Evolutionary conservation across 768 basidiomycete species (phyloP).

Genomic region (Suillus occidentalis): DNA sequence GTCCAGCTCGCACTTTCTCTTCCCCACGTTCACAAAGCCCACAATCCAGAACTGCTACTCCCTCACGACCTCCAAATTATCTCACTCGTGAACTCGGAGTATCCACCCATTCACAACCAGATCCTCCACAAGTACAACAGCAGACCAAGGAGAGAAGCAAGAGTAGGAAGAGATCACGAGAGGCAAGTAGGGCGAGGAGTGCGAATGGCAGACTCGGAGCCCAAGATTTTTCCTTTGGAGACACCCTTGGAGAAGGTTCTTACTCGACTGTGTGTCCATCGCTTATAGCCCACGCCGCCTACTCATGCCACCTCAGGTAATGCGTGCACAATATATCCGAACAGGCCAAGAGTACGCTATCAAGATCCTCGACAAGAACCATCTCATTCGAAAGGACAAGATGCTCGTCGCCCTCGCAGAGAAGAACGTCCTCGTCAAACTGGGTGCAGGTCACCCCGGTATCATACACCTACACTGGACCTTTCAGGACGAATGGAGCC

Average conservation of each 20-base stretch:
- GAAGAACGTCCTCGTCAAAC: slow-evolving; percentile 69
- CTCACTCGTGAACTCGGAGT: slow-evolving; percentile 57
- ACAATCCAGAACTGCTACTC: slow-evolving; percentile 36
- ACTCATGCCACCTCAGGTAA: slow-evolving; percentile 45
- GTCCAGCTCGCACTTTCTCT: slow-evolving; percentile 62
- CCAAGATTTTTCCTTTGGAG: slow-evolving; percentile 72
- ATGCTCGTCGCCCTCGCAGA: slow-evolving; percentile 76
- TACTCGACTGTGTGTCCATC: slow-evolving; percentile 68
- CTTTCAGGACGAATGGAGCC: slow-evolving; percentile 80
- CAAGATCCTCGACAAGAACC: slow-evolving; percentile 82
- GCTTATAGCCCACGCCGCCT: slow-evolving; percentile 6
- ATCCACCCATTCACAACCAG: slow-evolving; percentile 20
- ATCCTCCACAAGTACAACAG: slow-evolving; percentile 12
- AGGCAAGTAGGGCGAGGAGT: slow-evolving; percentile 43
- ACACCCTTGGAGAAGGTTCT: slow-evolving; percentile 77
- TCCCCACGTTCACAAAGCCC: slow-evolving; percentile 62
- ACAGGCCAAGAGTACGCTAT: slow-evolving; percentile 71
- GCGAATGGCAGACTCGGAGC: slow-evolving; percentile 45
- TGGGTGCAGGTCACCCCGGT: slow-evolving; percentile 72
- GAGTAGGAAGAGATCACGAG: slow-evolving; percentile 36
- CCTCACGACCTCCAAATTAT: slow-evolving; percentile 51
- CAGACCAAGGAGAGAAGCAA: slow-evolving; percentile 36
- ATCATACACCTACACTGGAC: slow-evolving; percentile 80
- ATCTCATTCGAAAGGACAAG: slow-evolving; percentile 77
- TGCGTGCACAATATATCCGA: too few relatives aligned